Percentiles rank a stretch among this genome's conserved stretches.
Evolutionary conservation across 2,329 filamentous ascomycete species (phyloP).

Genomic region (Monilinia polystroma): DNA sequence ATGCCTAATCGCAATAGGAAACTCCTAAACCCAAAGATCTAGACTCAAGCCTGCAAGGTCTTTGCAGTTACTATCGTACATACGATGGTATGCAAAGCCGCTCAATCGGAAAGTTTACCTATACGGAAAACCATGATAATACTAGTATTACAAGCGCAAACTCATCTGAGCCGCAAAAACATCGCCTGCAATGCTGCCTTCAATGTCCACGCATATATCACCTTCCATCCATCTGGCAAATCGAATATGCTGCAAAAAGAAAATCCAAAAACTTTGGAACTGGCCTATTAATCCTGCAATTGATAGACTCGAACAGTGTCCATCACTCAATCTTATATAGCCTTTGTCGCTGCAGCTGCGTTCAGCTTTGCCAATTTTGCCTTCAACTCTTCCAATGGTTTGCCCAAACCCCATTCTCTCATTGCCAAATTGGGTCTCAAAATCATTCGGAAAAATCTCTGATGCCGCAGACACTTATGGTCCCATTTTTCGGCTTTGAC

Average conservation of each 20-base stretch:
- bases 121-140: conserved; percentile 6
- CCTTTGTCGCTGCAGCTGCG: not conserved
- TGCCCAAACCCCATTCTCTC: conserved; percentile 23
- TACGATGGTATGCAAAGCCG: conserved; percentile 6
- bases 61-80: not conserved
- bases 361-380: conserved; percentile 16
- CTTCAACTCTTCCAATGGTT: conserved; percentile 12
- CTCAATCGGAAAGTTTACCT: not conserved
- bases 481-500: conserved; percentile 37
- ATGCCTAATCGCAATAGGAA: conserved; percentile 8
- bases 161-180: conserved; percentile 13
- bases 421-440: conserved; percentile 34
- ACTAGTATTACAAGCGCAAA: not conserved
- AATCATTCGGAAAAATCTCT: conserved; percentile 34
- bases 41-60: conserved; percentile 7
- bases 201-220: not conserved
- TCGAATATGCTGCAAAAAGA: conserved; percentile 5
- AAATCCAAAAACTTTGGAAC: not conserved
- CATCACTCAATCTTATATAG: not conserved
- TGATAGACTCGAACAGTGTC: not conserved
- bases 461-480: conserved; percentile 33
- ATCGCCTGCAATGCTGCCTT: conserved; percentile 1
- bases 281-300: not conserved
- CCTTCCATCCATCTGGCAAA: not conserved
- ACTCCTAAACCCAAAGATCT: conserved; percentile 2